Evolutionary conservation across 371 early-diverging fungal species (phyloP), one percentile per base, ranked within the genome.

Genomic region (Lichtheimia ornata): DNA sequence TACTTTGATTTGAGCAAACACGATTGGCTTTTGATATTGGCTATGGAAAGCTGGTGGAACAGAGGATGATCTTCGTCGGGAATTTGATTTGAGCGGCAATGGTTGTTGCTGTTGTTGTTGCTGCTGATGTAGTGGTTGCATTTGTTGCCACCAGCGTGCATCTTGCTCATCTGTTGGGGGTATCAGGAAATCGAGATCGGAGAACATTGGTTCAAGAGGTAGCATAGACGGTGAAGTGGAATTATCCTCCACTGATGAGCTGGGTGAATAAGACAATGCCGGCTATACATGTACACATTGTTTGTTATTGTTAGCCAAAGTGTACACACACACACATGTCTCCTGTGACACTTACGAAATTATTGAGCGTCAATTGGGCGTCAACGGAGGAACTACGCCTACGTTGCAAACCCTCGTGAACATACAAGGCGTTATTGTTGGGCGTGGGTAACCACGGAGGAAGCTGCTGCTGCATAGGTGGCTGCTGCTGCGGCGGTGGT

Each of bases 301-400:
- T 47, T 47, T 49, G 5, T 47, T 30, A 45, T 2, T n/a, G 9
- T 9, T 1, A 35, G 9, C 22, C 22, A 28, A 28, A 28, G 4
- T 4, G 7, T 28, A 28, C 7, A 28, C 9, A 35, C 11, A 11
- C 35, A 35, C 11, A 2, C 13, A 49, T n/a, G 22, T 14, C 35
- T 45, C 12, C 12, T 49, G 18, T 24, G 30, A n/a, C 28, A 43
- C 25, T 22, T n/a, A 41, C 30, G 15, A 4, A 24, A 14, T 35
- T 59, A 22, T 50, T 30, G 22, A 24, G 50, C 3, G 35, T 30
- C n/a, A 45, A 45, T 25, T 27, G 60, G 27, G 60, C 52, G 24
- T 60, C 27, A 14, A 60, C 53, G 12, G 60, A 60, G 5, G 60
- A 60, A 28, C 60, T 60, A 22, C 60, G 52, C 18, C 60, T n/a